These are phyloP conservation scores for Eutypa lata DNA, from an alignment of 2,329 filamentous ascomycete genomes.

Conservation along the genomic window DNA sequence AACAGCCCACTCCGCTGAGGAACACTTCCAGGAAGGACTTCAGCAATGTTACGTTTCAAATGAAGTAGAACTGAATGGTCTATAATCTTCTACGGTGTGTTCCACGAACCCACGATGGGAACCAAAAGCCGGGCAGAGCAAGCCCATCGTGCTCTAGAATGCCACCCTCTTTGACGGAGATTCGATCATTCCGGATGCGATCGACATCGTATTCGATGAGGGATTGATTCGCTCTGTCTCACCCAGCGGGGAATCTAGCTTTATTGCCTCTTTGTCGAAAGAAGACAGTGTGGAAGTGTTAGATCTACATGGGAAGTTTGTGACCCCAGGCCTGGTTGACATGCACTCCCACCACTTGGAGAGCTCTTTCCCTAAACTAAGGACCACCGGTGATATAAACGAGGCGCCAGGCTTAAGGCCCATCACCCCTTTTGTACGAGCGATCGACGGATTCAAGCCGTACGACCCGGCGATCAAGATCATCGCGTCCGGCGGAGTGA, in stretches of 20 bases:
- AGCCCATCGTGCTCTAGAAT: conserved; percentile 35
- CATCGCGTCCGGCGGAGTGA: conserved; percentile 42
- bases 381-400: conserved; percentile 33
- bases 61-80: neutral
- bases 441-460: conserved; percentile 38
- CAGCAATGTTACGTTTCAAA: neutral
- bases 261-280: neutral
- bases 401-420: conserved; percentile 1
- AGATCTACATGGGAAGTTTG: conserved; percentile 34
- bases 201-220: conserved; percentile 37
- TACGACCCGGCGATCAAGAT: conserved; percentile 35
- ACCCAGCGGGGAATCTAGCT: conserved; percentile 9
- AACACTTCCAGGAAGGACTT: neutral
- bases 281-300: conserved; percentile 21
- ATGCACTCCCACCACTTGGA: conserved; percentile 43
- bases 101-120: conserved; percentile 41
- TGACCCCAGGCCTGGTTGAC: conserved; percentile 43
- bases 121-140: conserved; percentile 32
- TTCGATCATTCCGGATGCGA: conserved; percentile 22
- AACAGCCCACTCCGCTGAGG: neutral
- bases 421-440: conserved; percentile 35
- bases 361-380: conserved; percentile 30
- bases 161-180: conserved; percentile 43
- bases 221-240: conserved; percentile 33
- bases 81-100: neutral